These are phyloP conservation scores for Symbiodinium natans DNA, from an alignment of 73 alveolate species.

Conservation along the genomic window DNA sequence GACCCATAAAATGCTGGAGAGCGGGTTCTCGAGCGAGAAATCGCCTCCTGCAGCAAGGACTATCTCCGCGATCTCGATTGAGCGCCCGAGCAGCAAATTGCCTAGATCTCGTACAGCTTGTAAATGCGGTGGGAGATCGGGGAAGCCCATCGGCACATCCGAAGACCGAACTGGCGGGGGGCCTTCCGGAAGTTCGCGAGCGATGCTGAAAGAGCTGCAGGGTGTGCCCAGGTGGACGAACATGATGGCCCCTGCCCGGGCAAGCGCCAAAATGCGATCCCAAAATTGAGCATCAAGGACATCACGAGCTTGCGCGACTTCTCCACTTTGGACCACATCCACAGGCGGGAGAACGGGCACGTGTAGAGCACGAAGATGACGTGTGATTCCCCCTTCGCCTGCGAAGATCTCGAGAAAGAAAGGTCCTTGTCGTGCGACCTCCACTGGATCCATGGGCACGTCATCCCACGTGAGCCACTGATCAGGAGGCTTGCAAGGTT, in stretches of 20 bases:
- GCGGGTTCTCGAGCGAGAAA: slow-evolving; percentile 42
- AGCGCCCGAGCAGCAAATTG: neutral
- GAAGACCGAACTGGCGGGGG: slow-evolving; percentile 40
- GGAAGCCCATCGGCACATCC: neutral
- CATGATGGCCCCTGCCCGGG: neutral
- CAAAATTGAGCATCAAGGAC: neutral
- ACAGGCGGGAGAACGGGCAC: neutral
- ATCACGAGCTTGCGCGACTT: neutral
- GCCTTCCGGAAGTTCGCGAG: slow-evolving; percentile 1
- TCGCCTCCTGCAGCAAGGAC: neutral
- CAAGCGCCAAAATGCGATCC: neutral
- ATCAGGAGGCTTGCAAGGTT: neutral
- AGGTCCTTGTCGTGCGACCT: neutral
- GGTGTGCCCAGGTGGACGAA: slow-evolving; percentile 32
- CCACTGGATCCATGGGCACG: neutral
- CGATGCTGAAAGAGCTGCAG: slow-evolving; percentile 23
- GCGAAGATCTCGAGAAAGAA: neutral
- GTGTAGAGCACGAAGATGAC: too few relatives aligned
- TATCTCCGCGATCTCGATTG: neutral
- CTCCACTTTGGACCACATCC: neutral
- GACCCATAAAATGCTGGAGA: neutral
- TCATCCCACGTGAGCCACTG: neutral
- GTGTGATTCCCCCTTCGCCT: too few relatives aligned
- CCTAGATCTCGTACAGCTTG: neutral
- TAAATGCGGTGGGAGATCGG: neutral